Percentiles rank a stretch among this genome's conserved stretches.
Conservation (phyloP, 78 protist genomes). For the Dictyostelium citrinum region DNA sequence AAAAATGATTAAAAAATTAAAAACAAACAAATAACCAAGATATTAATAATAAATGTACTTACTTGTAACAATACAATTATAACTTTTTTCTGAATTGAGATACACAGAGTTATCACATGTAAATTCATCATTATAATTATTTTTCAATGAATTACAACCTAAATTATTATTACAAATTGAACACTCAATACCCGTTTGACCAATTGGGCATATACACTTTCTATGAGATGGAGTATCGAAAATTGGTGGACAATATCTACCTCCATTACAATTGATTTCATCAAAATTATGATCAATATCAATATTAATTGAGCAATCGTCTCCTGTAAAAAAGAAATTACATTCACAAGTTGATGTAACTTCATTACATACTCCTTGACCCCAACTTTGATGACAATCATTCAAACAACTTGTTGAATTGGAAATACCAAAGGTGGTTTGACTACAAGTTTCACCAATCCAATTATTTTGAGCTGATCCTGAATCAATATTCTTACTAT, state of each 20-base stretch:
- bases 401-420: background rate
- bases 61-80: slow-evolving; percentile 43
- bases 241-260: slow-evolving; percentile 35
- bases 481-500: no score
- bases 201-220: slow-evolving; percentile 15
- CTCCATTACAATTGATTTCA: background rate
- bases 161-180: background rate
- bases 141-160: background rate
- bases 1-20: no score
- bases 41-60: no score
- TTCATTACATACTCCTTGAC: slow-evolving; percentile 20
- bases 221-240: background rate
- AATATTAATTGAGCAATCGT: background rate
- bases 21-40: no score
- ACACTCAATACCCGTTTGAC: slow-evolving; percentile 4
- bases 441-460: background rate
- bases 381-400: slow-evolving; percentile 43
- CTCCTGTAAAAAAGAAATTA: background rate
- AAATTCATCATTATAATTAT: background rate
- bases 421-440: slow-evolving; percentile 13
- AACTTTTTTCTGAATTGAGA: background rate
- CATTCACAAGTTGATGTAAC: background rate
- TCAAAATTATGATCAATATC: slow-evolving; percentile 10
- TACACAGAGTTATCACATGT: slow-evolving; percentile 1
- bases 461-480: background rate